Conservation (phyloP, 2,329 filamentous ascomycete species). For the Trichophyton benhamiae region DNA sequence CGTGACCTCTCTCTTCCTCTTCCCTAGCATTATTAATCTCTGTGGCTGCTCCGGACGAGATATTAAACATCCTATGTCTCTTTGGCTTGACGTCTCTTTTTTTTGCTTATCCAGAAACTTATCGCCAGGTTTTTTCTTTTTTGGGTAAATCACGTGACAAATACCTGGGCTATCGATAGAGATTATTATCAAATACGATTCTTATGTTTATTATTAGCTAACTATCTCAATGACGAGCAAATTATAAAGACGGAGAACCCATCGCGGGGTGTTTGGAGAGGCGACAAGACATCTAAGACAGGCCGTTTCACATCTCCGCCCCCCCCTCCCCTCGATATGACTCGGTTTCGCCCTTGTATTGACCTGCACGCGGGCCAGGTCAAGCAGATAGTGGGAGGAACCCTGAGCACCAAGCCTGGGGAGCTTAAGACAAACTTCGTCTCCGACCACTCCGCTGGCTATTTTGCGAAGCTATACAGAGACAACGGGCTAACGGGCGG, state of each 20-base stretch:
- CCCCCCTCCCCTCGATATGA: constrained; percentile 47
- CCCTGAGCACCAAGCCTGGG: constrained; percentile 55
- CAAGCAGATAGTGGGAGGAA: constrained; percentile 96
- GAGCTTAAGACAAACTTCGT: constrained; percentile 84
- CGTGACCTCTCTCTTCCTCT: constrained; percentile 37
- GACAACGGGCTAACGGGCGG: constrained; percentile 62
- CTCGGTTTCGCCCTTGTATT: constrained; percentile 88
- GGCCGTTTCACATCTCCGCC: background rate
- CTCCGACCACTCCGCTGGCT: constrained; percentile 64
- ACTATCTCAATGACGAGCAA: background rate
- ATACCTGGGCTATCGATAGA: background rate
- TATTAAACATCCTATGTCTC: background rate
- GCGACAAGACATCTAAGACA: background rate
- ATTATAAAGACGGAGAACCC: background rate
- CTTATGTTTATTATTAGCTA: background rate
- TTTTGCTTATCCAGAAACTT: background rate
- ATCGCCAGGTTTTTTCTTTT: background rate
- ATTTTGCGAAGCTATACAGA: constrained; percentile 74
- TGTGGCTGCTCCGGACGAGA: background rate
- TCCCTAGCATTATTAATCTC: constrained; percentile 29
- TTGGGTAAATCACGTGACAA: background rate
- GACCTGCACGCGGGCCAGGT: constrained; percentile 95
- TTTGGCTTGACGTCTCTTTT: background rate
- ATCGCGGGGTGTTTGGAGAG: background rate
- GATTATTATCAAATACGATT: too few relatives aligned